Base-by-base conservation (phyloP, 1,139 yeast genomes). In the Hemisphaericaspora subhashii region DNA sequence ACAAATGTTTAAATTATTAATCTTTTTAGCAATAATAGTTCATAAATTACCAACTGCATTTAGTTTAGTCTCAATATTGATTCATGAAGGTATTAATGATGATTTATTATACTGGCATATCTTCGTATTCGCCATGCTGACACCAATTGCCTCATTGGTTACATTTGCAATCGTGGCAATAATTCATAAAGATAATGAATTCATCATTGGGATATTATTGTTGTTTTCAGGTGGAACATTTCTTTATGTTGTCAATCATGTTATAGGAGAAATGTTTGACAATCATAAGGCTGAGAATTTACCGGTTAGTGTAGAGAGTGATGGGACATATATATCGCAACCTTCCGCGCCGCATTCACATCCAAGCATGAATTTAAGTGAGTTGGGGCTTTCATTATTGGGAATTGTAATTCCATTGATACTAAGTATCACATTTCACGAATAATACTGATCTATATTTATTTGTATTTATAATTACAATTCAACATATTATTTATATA, bases 31-130 rank as follows among this genome's bases (percentile, higher is more conserved):
- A 13, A 76, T 86, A 15, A 70, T 85, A 43, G 57, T 84, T 22
- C 95, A 85, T 65, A 85, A 85, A 55, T 67, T 85, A 4, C 95
- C 95, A 0, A 83, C 92, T 0, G 74, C 88, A 5, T 82, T 85
- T 55, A 85, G 90, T 35, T 68, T 86, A 33, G 61, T 79, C 1
- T 73, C 87, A 2, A 69, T 84, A 10, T 62, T 86, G 30, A 54
- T 75, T n/a, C 64, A 68, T 31, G 63, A 66, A 34, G 59, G 59
- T 5, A 49, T 64, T 2, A 45, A 57, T n/a, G 43, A 46, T 7
- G 45, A 49, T 12, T 54, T 57, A n/a, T 62, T 76, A 15, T 62
- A 64, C 37, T 54, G 66, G 16, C 79, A 77, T 46, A 53, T 79
- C 28, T 52, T 61, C 2, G 48, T 68, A 5, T 81, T 81, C 55